Percentiles rank a stretch among this genome's conserved stretches.
Conservation (phyloP, 306 rosid genomes). For the Prunus fruticosa region DNA sequence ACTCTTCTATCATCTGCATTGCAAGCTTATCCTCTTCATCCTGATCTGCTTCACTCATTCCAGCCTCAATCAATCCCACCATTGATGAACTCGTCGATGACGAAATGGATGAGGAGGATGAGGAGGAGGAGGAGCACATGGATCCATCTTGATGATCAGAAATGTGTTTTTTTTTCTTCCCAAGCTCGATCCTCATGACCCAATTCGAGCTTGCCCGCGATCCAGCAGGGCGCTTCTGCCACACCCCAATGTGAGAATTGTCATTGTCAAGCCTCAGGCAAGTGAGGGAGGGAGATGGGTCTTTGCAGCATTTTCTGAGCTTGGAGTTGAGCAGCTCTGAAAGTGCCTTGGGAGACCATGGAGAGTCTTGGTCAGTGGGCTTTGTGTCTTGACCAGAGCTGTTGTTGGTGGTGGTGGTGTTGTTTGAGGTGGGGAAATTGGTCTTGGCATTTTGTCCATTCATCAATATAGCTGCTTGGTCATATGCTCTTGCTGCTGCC, state of each 20-base stretch:
- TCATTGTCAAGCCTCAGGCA: constrained; percentile 89
- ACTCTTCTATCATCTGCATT: constrained; percentile 94
- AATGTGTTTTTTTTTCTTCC: constrained; percentile 36
- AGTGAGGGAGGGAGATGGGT: constrained; percentile 89
- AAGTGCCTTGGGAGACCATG: constrained; percentile 69
- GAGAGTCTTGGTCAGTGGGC: constrained; percentile 11
- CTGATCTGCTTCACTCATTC: background rate
- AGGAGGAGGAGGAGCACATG: background rate
- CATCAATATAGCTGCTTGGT: constrained; percentile 94
- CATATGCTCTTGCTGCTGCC: constrained; percentile 97
- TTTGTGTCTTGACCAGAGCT: constrained; percentile 6
- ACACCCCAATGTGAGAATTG: constrained; percentile 90
- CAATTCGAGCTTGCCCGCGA: constrained; percentile 70
- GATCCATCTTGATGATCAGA: background rate
- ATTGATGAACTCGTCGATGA: background rate
- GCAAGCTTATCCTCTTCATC: constrained; percentile 73
- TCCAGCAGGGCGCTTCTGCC: constrained; percentile 87
- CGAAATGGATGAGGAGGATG: background rate
- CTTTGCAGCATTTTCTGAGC: constrained; percentile 83
- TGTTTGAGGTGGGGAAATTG: constrained; percentile 54
- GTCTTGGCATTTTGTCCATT: constrained; percentile 95
- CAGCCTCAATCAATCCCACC: background rate
- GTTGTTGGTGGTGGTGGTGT: constrained; percentile 12
- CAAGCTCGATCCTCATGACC: constrained; percentile 96
- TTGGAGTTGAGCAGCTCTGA: constrained; percentile 83